Evolutionary conservation across 1,284 basidiomycete species (phyloP).

Genomic region (Trichosporon coremiiforme): DNA sequence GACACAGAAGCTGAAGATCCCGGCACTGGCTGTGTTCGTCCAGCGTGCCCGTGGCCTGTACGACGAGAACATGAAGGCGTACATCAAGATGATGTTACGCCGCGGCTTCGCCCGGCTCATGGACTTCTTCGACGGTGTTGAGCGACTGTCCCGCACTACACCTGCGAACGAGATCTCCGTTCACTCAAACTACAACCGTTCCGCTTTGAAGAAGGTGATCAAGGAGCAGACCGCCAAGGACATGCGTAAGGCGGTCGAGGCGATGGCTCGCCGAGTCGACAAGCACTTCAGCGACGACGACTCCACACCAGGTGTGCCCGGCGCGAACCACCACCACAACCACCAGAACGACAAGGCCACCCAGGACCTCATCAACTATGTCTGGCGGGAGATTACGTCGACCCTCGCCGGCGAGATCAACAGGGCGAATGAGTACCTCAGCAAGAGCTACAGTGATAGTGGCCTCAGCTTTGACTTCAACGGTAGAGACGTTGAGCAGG

Average conservation of each 20-base stretch:
- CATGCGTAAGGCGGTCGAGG: constrained; percentile 77
- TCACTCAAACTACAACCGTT: constrained; percentile 75
- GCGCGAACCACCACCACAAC: background rate
- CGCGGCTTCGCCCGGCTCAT: constrained; percentile 85
- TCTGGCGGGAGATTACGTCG: constrained; percentile 85
- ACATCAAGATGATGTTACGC: constrained; percentile 83
- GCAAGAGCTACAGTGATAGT: constrained; percentile 73
- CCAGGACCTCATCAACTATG: constrained; percentile 72
- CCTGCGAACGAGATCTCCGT: constrained; percentile 76
- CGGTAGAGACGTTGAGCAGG: constrained; percentile 70
- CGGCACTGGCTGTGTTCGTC: constrained; percentile 68
- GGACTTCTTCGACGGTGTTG: constrained; percentile 91
- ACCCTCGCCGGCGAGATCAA: constrained; percentile 74
- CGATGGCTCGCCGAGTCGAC: constrained; percentile 85
- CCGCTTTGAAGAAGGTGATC: constrained; percentile 76
- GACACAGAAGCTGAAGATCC: constrained; percentile 62
- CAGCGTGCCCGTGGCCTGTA: constrained; percentile 79
- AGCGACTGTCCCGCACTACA: constrained; percentile 78
- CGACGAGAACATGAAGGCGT: constrained; percentile 80
- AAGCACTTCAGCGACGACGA: constrained; percentile 74
- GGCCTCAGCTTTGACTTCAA: constrained; percentile 74
- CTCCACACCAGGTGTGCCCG: constrained; percentile 14
- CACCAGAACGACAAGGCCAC: constrained; percentile 43
- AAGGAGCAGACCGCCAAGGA: constrained; percentile 88
- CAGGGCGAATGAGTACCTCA: constrained; percentile 68